Evolutionary conservation across 148 eudicot genomes (phyloP).

Genomic region (Silene uniflora): DNA sequence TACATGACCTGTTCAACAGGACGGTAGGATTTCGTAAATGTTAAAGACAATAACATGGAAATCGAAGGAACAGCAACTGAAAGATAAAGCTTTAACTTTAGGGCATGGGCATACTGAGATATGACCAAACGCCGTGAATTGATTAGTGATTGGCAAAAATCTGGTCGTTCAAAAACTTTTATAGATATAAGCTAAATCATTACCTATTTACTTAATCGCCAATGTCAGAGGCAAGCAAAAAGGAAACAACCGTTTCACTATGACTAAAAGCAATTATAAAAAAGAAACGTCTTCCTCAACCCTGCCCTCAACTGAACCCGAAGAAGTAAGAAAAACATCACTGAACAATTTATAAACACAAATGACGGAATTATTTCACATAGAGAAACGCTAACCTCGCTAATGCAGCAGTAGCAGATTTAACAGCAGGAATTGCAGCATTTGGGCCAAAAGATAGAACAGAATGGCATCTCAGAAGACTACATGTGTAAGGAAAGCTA

Average conservation of each 20-base stretch:
- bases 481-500: conserved; percentile 33
- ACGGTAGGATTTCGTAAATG: not conserved
- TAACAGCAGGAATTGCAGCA: conserved; percentile 34
- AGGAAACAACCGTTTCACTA: not conserved
- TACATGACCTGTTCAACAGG: conserved; percentile 48
- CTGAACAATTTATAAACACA: not conserved
- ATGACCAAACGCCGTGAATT: not conserved
- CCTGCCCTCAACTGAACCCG: not conserved
- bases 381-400: conserved; percentile 40
- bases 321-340: not conserved
- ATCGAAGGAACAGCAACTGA: not conserved
- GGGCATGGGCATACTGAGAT: not conserved
- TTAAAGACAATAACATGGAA: not conserved
- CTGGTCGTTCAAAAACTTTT: not conserved
- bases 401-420: conserved; percentile 53
- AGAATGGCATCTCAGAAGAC: conserved; percentile 46
- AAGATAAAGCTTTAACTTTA: not conserved
- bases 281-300: not conserved
- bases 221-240: not conserved
- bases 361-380: not conserved
- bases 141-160: conserved; percentile 2
- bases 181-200: not conserved
- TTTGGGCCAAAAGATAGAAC: conserved; percentile 42
- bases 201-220: not conserved
- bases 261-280: not conserved